These are phyloP conservation scores for Lenwebbia sp. DNA, from an alignment of 345 rosid genomes.

Conservation along the genomic window DNA sequence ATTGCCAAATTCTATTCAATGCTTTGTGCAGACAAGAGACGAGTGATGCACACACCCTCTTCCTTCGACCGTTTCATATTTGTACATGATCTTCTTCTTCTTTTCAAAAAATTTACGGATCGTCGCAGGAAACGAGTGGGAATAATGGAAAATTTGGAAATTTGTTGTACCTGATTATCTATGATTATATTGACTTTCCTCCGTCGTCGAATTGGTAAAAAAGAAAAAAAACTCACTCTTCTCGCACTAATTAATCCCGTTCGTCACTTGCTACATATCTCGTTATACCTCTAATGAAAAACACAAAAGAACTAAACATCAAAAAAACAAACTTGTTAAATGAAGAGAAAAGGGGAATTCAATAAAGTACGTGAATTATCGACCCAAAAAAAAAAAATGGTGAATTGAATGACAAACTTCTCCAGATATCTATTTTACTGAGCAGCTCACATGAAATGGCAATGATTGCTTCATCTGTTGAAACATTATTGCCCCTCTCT, in stretches of 20 bases:
- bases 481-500: neutral
- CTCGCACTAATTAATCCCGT: neutral
- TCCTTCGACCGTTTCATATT: neutral
- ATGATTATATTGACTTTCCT: neutral
- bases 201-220: neutral
- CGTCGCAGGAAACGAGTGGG: neutral
- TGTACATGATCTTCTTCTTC: neutral
- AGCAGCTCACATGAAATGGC: neutral
- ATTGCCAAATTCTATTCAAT: neutral
- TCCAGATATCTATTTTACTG: neutral
- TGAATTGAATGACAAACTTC: neutral
- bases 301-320: neutral
- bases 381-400: neutral
- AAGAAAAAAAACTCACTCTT: neutral
- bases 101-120: too few species aligned
- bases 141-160: neutral
- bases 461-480: neutral
- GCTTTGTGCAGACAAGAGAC: neutral
- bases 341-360: neutral
- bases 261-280: neutral
- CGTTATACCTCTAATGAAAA: neutral
- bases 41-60: neutral
- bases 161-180: neutral
- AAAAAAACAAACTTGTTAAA: neutral
- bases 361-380: neutral